Evolutionary conservation across 129 eudicot species (phyloP).

Genomic region (Saussurea involucrata): DNA sequence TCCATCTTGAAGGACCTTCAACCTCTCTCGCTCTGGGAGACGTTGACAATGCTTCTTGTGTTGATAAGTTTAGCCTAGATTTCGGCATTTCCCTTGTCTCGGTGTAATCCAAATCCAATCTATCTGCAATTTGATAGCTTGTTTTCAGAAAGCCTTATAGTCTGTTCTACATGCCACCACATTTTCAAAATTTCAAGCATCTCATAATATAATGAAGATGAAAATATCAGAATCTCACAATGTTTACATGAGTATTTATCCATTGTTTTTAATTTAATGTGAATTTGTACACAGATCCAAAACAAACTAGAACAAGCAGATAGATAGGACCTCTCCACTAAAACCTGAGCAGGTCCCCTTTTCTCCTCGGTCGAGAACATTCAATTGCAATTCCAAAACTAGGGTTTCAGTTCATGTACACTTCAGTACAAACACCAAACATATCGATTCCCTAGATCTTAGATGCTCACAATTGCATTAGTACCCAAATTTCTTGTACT

Average conservation of each 20-base stretch:
- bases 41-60: slow-evolving; percentile 54
- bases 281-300: background rate
- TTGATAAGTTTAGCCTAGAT: slow-evolving; percentile 49
- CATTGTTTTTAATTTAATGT: background rate
- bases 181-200: background rate
- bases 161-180: background rate
- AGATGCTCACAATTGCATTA: background rate
- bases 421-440: slow-evolving; percentile 10
- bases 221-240: slow-evolving; percentile 4
- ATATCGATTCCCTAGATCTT: background rate
- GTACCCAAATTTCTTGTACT: background rate
- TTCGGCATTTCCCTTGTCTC: slow-evolving; percentile 42
- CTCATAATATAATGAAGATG: background rate
- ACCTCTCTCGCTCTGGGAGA: slow-evolving; percentile 74
- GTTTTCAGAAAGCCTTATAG: background rate
- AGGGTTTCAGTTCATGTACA: slow-evolving; percentile 16
- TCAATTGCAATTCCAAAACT: slow-evolving; percentile 6
- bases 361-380: slow-evolving; percentile 1
- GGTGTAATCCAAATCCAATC: slow-evolving; percentile 20
- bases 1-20: slow-evolving; percentile 90
- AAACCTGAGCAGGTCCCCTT: background rate
- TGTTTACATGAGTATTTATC: background rate
- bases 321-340: background rate
- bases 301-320: background rate
- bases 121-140: slow-evolving; percentile 28